Base-by-base conservation (phyloP, 208 protist species). In the Porcisia deanei region DNA sequence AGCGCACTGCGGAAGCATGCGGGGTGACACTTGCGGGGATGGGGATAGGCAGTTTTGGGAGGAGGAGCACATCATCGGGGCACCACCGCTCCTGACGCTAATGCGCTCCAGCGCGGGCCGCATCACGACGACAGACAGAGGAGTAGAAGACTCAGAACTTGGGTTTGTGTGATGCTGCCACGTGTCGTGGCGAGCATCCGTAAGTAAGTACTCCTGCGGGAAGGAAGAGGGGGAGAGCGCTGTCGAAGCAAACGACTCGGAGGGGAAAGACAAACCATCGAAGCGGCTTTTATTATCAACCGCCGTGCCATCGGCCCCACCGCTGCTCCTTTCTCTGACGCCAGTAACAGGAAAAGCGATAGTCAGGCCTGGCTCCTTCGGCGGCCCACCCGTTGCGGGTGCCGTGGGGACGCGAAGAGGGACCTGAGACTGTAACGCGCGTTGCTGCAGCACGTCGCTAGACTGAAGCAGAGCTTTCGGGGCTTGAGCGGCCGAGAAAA, bases 41-140 rank as follows among this genome's bases (percentile, higher is more conserved):
- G 65, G 55, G 1, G 71, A 69, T 39, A 57, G 43, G 57, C 22
- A 5, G 22, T 45, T n/a, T 10, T 60, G 47, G 2, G 66, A 12
- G 52, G 53, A 72, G 20, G 68, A 10, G 1, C 20, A 45, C 49
- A 41, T 1, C 14, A 25, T 25, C 7, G 68, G 5, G 9, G 49
- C 53, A 9, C 8, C 49, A 1, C 14, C 41, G 34, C 52, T 20
- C 4, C 20, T 37, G 22, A 22, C 54, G 22, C 54, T 45, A 0
- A 49, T 54, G n/a, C 77, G 72, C 58, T 74, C 66, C 39, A 82
- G 54, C 8, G 78, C 39, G n/a, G 78, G 78, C n/a, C 64, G 71
- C 72, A 82, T 52, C 55, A 82, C 67, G 1, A 82, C 78, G 12
- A 82, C 66, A 10, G 78, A 74, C 58, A 39, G 45, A 1, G 78